Evolutionary conservation across 2,329 filamentous ascomycete species (phyloP), one percentile per base, ranked within the genome.

Genomic region (Epichloe glyceriae): DNA sequence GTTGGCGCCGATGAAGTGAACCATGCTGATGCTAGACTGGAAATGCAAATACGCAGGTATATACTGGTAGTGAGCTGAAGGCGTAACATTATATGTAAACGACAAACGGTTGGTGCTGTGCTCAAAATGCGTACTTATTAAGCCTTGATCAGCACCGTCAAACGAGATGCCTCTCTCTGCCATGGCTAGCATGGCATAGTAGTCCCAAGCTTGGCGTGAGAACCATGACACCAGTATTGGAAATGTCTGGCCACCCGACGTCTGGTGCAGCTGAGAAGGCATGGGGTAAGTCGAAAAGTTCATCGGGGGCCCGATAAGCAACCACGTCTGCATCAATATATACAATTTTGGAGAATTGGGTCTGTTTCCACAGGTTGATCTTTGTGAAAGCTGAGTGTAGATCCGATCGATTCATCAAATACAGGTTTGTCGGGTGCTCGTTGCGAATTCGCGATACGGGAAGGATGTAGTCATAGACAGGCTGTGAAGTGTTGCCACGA

Each of bases 171-270:
- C 90, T 50, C 83, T 76, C 58, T 89, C 79, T 26, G 93, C 89
- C 75, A 96, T 82, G 55, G 86, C 87, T 56, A 82, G 74, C 63
- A 98, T 75, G 41, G 88, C 86, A 69, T 88, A 84, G 68, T 90
- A 97, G 58, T 95, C 90, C 85, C 77, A 90, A 74, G 67, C 91
- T 85, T 35, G 93, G 93, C 15, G 77, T 84, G 53, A 98, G 69
- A 37, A 89, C 88, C 88, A 98, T 94, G 59, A 98, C 82, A 61
- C 93, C 93, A n/a, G 86, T 89, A 70, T 98, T 98, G 80, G 97
- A 97, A 54, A 90, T 79, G 70, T 98, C 93, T 35, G 93, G 93
- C 93, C 93, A 98, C 58, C 93, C 93, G 60, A 97, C 89, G 67
- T 98, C 93, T 34, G 93, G 90, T 11, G 87, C 89, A 2, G 93